Percentiles rank a stretch among this genome's conserved stretches.
phyloP scores from a whole-genome alignment of 2,329 filamentous ascomycete species.

The Penicillium sp. region DNA sequence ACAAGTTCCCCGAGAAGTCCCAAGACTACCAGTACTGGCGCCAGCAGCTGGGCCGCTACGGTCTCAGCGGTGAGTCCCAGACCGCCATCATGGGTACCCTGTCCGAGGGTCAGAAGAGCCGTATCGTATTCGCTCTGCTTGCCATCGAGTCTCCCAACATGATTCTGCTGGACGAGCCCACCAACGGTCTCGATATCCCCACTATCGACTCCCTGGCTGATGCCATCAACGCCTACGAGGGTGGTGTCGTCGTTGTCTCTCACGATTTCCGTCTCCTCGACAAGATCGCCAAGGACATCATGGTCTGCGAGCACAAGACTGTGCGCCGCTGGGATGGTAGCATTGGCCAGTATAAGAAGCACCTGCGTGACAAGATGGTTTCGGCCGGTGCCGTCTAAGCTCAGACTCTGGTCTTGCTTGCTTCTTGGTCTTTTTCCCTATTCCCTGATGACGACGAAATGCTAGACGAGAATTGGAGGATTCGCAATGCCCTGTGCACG shows the following conservation, averaged over 20 bases:
- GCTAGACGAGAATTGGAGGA: conserved; percentile 33
- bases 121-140: conserved; percentile 95
- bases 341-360: conserved; percentile 96
- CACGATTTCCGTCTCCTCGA: conserved; percentile 99
- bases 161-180: conserved; percentile 96
- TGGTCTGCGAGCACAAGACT: conserved; percentile 98
- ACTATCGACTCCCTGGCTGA: conserved; percentile 97
- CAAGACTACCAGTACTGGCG: conserved; percentile 99
- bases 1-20: conserved; percentile 83
- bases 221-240: conserved; percentile 92
- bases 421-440: conserved; percentile 16
- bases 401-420: conserved; percentile 9
- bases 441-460: conserved; percentile 35
- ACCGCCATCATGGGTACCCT: conserved; percentile 97
- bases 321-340: conserved; percentile 82
- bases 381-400: conserved; percentile 75
- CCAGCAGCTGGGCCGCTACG: conserved; percentile 93
- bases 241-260: conserved; percentile 95
- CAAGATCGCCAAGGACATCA: conserved; percentile 99
- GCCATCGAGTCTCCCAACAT: conserved; percentile 97
- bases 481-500: conserved; percentile 19
- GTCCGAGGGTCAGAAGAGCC: conserved; percentile 94
- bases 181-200: conserved; percentile 98
- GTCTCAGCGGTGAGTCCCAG: conserved; percentile 87
- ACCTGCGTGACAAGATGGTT: conserved; percentile 99